phyloP scores from a whole-genome alignment of 2,329 filamentous ascomycete species.

The Pseudogymnoascus sp. region DNA sequence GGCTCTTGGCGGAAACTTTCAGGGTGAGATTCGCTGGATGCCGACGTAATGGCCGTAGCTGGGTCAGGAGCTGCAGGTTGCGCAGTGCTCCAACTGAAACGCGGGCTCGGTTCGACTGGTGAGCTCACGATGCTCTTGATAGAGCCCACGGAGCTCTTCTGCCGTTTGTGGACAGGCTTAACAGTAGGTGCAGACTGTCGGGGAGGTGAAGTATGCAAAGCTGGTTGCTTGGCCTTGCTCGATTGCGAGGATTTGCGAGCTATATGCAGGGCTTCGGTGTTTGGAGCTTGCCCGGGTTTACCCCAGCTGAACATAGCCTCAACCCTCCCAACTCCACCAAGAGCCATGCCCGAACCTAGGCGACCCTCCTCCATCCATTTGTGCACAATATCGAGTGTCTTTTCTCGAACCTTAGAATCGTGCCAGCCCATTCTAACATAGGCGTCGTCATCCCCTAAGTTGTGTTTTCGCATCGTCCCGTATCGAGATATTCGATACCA shows the following conservation, averaged over 20 bases:
- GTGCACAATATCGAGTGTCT: conserved; percentile 49
- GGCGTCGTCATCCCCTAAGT: conserved; percentile 48
- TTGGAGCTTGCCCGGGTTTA: neutral
- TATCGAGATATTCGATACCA: conserved; percentile 58
- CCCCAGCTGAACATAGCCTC: conserved; percentile 51
- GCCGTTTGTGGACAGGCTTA: neutral
- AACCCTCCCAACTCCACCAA: conserved; percentile 38
- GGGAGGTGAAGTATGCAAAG: neutral
- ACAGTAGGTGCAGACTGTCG: neutral
- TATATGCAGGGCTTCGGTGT: neutral
- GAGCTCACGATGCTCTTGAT: neutral
- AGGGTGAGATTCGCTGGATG: neutral
- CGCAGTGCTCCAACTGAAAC: neutral
- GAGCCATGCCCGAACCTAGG: conserved; percentile 40
- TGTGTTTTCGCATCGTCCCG: conserved; percentile 49
- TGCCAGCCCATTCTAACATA: conserved; percentile 52
- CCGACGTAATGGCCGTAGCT: neutral
- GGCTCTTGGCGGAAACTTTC: neutral
- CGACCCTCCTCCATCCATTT: conserved; percentile 60
- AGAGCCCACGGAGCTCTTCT: neutral
- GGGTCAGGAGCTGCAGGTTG: neutral
- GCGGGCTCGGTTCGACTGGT: neutral
- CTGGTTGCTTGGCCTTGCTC: neutral
- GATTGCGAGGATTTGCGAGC: neutral
- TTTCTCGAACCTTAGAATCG: conserved; percentile 42